Conservation (phyloP, 208 protist genomes). For the Tritrichomonas musculus region DNA sequence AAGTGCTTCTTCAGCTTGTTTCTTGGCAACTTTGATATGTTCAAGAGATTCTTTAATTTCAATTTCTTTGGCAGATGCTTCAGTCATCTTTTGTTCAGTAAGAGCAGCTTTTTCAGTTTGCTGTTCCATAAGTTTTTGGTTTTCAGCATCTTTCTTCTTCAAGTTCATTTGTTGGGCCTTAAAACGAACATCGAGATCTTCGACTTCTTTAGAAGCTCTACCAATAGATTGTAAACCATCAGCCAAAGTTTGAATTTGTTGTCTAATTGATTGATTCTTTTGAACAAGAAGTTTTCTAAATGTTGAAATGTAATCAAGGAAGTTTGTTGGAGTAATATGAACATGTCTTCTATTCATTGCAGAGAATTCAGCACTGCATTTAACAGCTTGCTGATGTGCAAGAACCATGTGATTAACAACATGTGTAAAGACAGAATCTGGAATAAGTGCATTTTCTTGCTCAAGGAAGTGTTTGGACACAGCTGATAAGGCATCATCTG, state of each 20-base stretch:
- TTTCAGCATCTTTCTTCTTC: constrained; percentile 62
- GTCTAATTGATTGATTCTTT: constrained; percentile 77
- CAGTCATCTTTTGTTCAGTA: constrained; percentile 50
- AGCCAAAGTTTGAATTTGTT: constrained; percentile 80
- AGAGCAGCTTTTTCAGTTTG: constrained; percentile 44
- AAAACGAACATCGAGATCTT: constrained; percentile 62
- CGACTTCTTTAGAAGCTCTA: constrained; percentile 82
- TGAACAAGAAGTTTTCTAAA: constrained; percentile 79
- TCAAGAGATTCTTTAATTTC: constrained; percentile 47
- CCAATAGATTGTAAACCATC: constrained; percentile 88
- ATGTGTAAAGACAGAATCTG: constrained; percentile 12
- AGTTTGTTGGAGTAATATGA: constrained; percentile 97
- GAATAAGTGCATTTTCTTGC: constrained; percentile 40
- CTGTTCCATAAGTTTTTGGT: constrained; percentile 65
- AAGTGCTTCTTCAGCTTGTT: constrained; percentile 63
- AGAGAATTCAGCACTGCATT: constrained; percentile 72
- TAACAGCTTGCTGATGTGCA: constrained; percentile 76
- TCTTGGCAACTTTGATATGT: constrained; percentile 49
- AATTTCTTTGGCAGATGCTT: constrained; percentile 48
- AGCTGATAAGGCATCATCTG: constrained; percentile 80
- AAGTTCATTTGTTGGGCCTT: not conserved
- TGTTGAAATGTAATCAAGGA: constrained; percentile 89
- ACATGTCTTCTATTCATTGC: constrained; percentile 80
- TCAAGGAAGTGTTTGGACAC: constrained; percentile 71
- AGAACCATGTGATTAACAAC: constrained; percentile 87